A percentile compares a stretch with the other conserved stretches of the same genome.
These are phyloP conservation scores for Aspergillus sp. DNA, from an alignment of 2,329 filamentous ascomycete genomes.

Conservation along the genomic window DNA sequence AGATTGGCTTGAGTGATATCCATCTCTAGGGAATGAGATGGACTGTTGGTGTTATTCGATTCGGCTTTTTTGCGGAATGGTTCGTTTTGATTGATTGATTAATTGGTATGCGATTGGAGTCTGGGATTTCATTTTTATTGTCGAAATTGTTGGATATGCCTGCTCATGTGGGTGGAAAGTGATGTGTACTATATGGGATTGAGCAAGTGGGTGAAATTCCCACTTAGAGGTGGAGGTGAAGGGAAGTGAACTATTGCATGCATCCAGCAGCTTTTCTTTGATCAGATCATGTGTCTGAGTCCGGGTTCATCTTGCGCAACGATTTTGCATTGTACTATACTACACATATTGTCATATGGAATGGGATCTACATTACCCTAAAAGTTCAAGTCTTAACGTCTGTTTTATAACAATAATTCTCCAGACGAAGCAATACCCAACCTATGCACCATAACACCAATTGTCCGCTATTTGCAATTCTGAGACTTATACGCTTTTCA, in stretches of 20 bases:
- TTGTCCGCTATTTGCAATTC: constrained; percentile 12
- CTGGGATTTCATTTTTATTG: neutral
- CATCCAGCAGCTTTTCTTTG: constrained; percentile 22
- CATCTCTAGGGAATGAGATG: neutral
- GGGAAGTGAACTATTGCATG: constrained; percentile 9
- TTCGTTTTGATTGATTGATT: no score
- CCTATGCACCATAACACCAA: constrained; percentile 16
- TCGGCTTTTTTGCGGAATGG: no score
- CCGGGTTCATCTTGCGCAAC: neutral
- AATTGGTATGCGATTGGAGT: neutral
- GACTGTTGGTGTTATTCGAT: neutral
- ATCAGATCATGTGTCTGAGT: neutral
- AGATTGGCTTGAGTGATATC: constrained; percentile 7
- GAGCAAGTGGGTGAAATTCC: neutral
- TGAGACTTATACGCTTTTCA: constrained; percentile 1
- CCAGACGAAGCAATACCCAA: neutral
- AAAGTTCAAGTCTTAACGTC: neutral
- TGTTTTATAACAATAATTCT: neutral
- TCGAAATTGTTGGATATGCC: no score
- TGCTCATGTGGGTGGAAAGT: no score
- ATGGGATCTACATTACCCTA: constrained; percentile 1
- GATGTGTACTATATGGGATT: neutral
- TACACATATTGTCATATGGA: constrained; percentile 8
- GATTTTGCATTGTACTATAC: constrained; percentile 7
- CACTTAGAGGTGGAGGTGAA: neutral